A percentile compares a stretch with the other conserved stretches of the same genome.
Conservation (phyloP, 129 eudicot genomes). For the Ambrosia artemisiifolia region DNA sequence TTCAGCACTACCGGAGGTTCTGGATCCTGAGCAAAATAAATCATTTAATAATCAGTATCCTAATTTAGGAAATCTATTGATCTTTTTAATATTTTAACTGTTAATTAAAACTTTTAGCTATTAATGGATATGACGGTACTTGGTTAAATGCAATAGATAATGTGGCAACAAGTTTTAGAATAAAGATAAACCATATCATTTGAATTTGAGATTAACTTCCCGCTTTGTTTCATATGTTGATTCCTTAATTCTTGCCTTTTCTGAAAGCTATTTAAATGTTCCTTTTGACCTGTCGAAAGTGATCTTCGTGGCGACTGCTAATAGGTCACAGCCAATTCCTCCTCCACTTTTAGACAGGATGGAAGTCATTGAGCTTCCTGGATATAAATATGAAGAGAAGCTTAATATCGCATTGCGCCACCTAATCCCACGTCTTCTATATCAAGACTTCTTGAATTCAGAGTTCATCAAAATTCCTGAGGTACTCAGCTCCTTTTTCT, state of each 20-base stretch:
- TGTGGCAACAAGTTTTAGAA: slow-evolving; percentile 3
- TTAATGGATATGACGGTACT: not conserved
- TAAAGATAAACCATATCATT: not conserved
- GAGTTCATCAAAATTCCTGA: slow-evolving; percentile 79
- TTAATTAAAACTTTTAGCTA: not conserved
- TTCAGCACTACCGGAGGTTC: slow-evolving; percentile 95
- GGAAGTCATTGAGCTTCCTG: slow-evolving; percentile 98
- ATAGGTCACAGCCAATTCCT: slow-evolving; percentile 89
- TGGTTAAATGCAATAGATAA: slow-evolving; percentile 1
- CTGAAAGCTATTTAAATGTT: slow-evolving; percentile 80
- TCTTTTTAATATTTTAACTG: not conserved
- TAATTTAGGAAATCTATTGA: slow-evolving; percentile 7
- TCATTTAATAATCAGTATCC: slow-evolving; percentile 99
- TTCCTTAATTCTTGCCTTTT: slow-evolving; percentile 48
- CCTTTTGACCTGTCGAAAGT: slow-evolving; percentile 96
- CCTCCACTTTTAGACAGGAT: slow-evolving; percentile 91
- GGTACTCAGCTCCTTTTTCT: slow-evolving; percentile 38
- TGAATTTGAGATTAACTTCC: not conserved
- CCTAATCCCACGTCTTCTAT: slow-evolving; percentile 88
- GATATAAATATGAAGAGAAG: slow-evolving; percentile 97
- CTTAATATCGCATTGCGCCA: slow-evolving; percentile 75
- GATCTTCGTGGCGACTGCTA: slow-evolving; percentile 96
- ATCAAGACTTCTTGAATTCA: slow-evolving; percentile 83
- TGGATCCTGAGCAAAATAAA: slow-evolving; percentile 96
- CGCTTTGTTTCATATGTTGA: not conserved